These are phyloP conservation scores for Colletotrichum theobromicola DNA, from an alignment of 2,329 filamentous ascomycete genomes.

Conservation along the genomic window DNA sequence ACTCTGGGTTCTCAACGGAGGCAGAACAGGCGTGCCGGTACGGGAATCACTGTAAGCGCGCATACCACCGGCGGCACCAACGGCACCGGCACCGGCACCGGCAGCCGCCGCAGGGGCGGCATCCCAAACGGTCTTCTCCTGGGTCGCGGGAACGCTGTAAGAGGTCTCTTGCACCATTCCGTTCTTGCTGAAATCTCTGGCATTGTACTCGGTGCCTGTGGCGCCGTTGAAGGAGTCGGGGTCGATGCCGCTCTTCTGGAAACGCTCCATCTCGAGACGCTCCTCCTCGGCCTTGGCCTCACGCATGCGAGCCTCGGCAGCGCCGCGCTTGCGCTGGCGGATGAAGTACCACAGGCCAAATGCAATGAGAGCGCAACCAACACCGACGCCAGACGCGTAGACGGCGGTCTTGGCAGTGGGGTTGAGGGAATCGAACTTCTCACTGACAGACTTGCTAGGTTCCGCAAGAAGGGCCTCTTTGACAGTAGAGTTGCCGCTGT, in stretches of 20 bases:
- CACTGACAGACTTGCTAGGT: slow-evolving; percentile 47
- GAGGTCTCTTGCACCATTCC: slow-evolving; percentile 30
- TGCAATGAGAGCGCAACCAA: slow-evolving; percentile 46
- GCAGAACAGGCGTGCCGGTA: background rate
- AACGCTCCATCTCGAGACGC: slow-evolving; percentile 55
- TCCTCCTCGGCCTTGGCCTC: slow-evolving; percentile 50
- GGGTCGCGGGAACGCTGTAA: slow-evolving; percentile 35
- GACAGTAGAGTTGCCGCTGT: slow-evolving; percentile 63
- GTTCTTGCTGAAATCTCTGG: slow-evolving; percentile 33
- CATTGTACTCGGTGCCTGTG: slow-evolving; percentile 41
- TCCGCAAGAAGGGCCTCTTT: slow-evolving; percentile 46
- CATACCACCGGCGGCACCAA: slow-evolving; percentile 3
- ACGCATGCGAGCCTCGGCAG: slow-evolving; percentile 53
- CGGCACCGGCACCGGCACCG: slow-evolving; percentile 21
- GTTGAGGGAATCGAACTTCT: slow-evolving; percentile 62
- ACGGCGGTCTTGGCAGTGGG: slow-evolving; percentile 55
- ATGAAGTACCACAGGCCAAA: slow-evolving; percentile 58
- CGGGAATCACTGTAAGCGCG: slow-evolving; percentile 6
- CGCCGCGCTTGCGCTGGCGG: slow-evolving; percentile 58
- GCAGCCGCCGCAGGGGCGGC: slow-evolving; percentile 21
- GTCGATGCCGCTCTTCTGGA: slow-evolving; percentile 52
- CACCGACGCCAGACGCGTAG: slow-evolving; percentile 53
- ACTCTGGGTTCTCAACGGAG: slow-evolving; percentile 18
- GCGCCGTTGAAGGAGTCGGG: slow-evolving; percentile 49
- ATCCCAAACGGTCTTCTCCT: slow-evolving; percentile 32